Evolutionary conservation across 495 filamentous ascomycete species (phyloP), one percentile per base, ranked within the genome.

Genomic region (Lindgomyces ingoldianus): DNA sequence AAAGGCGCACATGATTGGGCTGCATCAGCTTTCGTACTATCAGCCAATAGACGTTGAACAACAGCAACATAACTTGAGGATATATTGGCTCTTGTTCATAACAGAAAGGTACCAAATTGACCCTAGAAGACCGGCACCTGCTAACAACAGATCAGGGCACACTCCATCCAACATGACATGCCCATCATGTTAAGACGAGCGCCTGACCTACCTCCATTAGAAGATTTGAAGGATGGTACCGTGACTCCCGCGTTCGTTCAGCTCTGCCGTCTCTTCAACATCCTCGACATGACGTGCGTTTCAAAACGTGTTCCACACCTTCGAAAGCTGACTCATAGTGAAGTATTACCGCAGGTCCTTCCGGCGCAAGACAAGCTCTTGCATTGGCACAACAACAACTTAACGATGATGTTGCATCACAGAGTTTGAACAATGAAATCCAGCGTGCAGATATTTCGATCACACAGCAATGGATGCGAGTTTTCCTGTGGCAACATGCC

Each of bases 391-490:
- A 77, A 39, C 59, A 67, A 26, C 73, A 72, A n/a, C 69, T 80
- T 71, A 78, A 26, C 62, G 68, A 14, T 66, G 59, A 62, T 24
- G 70, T 1, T 53, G 67, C 10, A 60, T 73, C 21, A 52, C 69
- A 42, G 67, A 68, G 24, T 64, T 67, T 18, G 4, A 67, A 71
- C 18, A 79, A 73, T 21, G 77, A 80, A 39, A 67, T 80, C 12
- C 79, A 81, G 53, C 74, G 75, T 48, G 79, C 77, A 0, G 79
- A 81, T 62, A 72, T 80, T n/a, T 78, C 72, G 50, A 76, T 80
- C 30, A 80, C 79, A 1, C 64, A 75, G 45, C 77, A 80, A 50
- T 80, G 79, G 79, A 80, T 81, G 78, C 74, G 77, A 14, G 76
- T 80, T 44, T 65, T 79, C 8, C 53, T 80, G 39, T 81, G 79